phyloP scores from a whole-genome alignment of 1,284 basidiomycete species.

The Sporisorium scitamineum region DNA sequence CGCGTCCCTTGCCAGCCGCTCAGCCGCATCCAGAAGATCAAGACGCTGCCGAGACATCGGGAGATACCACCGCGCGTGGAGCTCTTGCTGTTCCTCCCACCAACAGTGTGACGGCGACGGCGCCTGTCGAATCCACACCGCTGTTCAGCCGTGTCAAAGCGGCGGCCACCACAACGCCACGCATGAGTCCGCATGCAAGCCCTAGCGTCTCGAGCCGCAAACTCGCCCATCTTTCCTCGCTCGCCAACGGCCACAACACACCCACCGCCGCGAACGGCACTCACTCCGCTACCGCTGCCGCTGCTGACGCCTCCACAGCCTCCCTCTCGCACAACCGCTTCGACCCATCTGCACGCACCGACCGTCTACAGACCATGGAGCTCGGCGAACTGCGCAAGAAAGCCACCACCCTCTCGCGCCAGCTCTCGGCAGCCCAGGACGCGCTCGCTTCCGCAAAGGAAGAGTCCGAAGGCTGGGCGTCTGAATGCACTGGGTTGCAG shows the following conservation, averaged over 20 bases:
- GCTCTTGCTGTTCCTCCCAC: not conserved
- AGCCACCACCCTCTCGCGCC: conserved; percentile 15
- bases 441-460: conserved; percentile 43
- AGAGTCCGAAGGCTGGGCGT: conserved; percentile 50
- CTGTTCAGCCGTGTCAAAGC: conserved; percentile 35
- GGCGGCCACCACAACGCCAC: conserved; percentile 18
- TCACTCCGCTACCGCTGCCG: conserved; percentile 4
- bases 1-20: conserved; percentile 38
- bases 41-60: conserved; percentile 22
- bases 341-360: conserved; percentile 38
- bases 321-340: conserved; percentile 29
- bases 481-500: conserved; percentile 45
- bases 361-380: conserved; percentile 44
- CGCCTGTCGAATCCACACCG: conserved; percentile 41
- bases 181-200: conserved; percentile 47
- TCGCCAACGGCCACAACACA: conserved; percentile 26
- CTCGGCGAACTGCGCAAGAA: conserved; percentile 46
- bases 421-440: conserved; percentile 24
- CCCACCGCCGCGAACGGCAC: not conserved
- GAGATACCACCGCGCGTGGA: conserved; percentile 44
- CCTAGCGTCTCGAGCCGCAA: conserved; percentile 46
- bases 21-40: conserved; percentile 7
- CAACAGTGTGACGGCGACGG: not conserved
- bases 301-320: conserved; percentile 16
- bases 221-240: conserved; percentile 37